Conservation (phyloP, 1,284 basidiomycete species). For the Melampsora occidentalis region DNA sequence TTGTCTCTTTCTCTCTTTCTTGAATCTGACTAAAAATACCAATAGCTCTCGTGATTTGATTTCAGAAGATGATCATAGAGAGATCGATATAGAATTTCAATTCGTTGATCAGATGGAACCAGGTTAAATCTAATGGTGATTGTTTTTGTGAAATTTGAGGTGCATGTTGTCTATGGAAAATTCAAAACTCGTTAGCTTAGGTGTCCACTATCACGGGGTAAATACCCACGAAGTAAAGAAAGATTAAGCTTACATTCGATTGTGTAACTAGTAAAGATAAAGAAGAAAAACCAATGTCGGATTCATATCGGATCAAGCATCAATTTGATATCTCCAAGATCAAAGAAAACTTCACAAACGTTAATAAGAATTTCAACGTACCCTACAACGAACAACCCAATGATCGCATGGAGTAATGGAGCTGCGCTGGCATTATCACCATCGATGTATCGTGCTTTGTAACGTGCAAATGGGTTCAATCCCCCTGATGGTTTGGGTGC, state of each 20-base stretch:
- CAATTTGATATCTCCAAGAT: background rate
- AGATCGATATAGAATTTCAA: too few species aligned
- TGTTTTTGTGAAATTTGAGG: conserved; percentile 50
- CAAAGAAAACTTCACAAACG: conserved; percentile 25
- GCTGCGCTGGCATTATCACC: conserved; percentile 50
- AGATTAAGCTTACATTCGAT: conserved; percentile 34
- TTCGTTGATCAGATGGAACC: too few species aligned
- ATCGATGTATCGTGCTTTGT: conserved; percentile 52
- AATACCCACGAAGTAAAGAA: background rate
- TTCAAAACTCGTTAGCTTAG: too few species aligned
- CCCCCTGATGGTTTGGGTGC: conserved; percentile 45
- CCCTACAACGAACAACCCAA: conserved; percentile 51
- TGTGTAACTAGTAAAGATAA: conserved; percentile 12
- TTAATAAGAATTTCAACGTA: too few species aligned
- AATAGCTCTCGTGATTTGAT: too few species aligned
- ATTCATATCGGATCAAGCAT: background rate
- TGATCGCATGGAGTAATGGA: conserved; percentile 48
- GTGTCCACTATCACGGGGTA: too few species aligned
- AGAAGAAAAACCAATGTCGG: background rate
- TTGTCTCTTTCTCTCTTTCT: too few species aligned
- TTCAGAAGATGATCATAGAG: too few species aligned
- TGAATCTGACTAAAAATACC: too few species aligned
- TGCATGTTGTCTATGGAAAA: conserved; percentile 48
- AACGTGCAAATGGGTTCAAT: conserved; percentile 49
- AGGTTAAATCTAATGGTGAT: conserved; percentile 40